These are phyloP conservation scores for Xylaria venustula DNA, from an alignment of 495 filamentous ascomycete genomes.

Conservation along the genomic window DNA sequence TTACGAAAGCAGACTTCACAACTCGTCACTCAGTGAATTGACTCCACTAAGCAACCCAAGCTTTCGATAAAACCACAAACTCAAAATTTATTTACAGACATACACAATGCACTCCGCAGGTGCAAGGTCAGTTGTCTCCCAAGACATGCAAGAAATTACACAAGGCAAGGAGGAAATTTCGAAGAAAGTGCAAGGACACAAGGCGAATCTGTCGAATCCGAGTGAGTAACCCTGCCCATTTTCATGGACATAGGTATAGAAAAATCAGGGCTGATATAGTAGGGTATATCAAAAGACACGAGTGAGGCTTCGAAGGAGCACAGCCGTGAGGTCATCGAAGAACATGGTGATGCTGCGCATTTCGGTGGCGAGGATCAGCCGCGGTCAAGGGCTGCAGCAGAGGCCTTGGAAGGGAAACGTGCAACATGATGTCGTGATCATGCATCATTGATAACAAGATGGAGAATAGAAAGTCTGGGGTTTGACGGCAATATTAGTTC, in stretches of 20 bases:
- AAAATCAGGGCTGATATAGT: background rate
- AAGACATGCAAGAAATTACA: conserved; percentile 39
- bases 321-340: conserved; percentile 21
- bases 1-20: background rate
- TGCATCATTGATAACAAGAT: too few relatives aligned
- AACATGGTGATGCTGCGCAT: conserved; percentile 26
- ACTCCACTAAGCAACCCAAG: too few relatives aligned
- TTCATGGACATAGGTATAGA: background rate
- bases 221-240: conserved; percentile 3
- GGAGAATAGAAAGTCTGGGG: too few relatives aligned
- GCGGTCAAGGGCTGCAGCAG: conserved; percentile 30
- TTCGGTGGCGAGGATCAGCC: conserved; percentile 27
- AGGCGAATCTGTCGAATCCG: conserved; percentile 29
- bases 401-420: conserved; percentile 33
- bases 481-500: too few relatives aligned
- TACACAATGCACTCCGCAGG: conserved; percentile 31
- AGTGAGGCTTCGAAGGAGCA: conserved; percentile 29
- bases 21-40: too few relatives aligned
- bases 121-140: conserved; percentile 36
- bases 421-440: conserved; percentile 12
- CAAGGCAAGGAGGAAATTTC: conserved; percentile 35
- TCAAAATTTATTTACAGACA: too few relatives aligned
- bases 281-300: conserved; percentile 16
- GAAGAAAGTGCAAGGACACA: conserved; percentile 29
- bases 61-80: too few relatives aligned